Conservation (phyloP, 2,329 filamentous ascomycete species). For the Pestalotiopsis sp. region DNA sequence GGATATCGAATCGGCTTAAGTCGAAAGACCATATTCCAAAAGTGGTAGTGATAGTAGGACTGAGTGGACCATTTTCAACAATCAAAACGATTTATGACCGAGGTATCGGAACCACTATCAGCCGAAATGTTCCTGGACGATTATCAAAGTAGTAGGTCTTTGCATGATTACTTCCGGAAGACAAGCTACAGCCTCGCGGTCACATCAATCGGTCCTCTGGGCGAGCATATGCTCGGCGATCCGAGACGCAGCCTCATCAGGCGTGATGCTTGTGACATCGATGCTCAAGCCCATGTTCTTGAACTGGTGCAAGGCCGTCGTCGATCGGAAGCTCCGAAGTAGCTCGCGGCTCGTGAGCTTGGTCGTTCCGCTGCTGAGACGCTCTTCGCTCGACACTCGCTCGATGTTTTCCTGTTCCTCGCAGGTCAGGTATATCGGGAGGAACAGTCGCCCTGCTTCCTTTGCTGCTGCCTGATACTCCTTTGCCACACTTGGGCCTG, state of each 20-base stretch:
- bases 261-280: background rate
- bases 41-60: background rate
- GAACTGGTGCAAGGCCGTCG: background rate
- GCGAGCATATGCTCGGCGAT: background rate
- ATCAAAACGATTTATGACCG: background rate
- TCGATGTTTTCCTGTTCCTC: background rate
- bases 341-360: background rate
- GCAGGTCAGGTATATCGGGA: background rate
- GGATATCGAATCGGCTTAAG: background rate
- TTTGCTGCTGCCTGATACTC: constrained; percentile 2
- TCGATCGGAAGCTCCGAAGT: background rate
- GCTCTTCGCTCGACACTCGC: background rate
- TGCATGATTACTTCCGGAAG: background rate
- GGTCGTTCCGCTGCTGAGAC: background rate
- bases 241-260: background rate
- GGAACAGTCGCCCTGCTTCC: background rate
- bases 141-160: background rate
- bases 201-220: background rate
- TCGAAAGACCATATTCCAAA: background rate
- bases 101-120: background rate
- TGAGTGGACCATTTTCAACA: background rate
- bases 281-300: background rate
- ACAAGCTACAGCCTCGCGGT: background rate
- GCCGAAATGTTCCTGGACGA: background rate
- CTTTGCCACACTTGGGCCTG: background rate